phyloP scores from a whole-genome alignment of 1,284 basidiomycete genomes.

The Leucocoprinus gongylophorus region DNA sequence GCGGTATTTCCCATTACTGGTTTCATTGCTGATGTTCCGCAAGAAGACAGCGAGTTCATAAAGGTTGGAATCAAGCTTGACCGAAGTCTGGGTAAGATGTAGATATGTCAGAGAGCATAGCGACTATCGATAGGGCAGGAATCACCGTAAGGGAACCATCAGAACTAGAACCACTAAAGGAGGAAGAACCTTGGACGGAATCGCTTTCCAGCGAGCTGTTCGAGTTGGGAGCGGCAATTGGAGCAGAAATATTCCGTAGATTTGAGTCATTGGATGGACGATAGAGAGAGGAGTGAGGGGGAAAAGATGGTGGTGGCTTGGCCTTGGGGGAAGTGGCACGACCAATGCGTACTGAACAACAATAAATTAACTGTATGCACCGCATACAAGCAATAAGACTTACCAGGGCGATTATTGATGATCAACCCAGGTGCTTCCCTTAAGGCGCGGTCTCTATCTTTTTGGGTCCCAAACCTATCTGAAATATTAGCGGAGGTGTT shows the following conservation, averaged over 20 bases:
- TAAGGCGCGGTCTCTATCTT: constrained; percentile 80
- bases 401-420: constrained; percentile 79
- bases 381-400: constrained; percentile 25
- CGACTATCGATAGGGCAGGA: constrained; percentile 16
- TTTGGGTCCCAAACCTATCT: constrained; percentile 73
- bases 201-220: constrained; percentile 34
- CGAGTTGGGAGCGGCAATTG: constrained; percentile 48
- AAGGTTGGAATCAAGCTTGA: too few species aligned
- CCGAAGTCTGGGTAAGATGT: too few species aligned
- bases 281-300: constrained; percentile 42
- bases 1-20: constrained; percentile 78
- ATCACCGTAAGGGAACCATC: constrained; percentile 50
- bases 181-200: constrained; percentile 42
- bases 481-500: constrained; percentile 7
- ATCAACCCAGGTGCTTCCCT: constrained; percentile 88
- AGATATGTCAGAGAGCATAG: constrained; percentile 22
- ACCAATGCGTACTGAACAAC: constrained; percentile 69
- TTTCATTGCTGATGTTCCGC: constrained; percentile 47
- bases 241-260: constrained; percentile 57
- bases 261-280: constrained; percentile 39
- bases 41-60: too few species aligned
- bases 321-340: constrained; percentile 86
- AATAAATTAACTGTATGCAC: constrained; percentile 25
- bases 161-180: constrained; percentile 48
- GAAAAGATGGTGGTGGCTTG: constrained; percentile 49